Evolutionary conservation across 2,329 filamentous ascomycete species (phyloP).

Genomic region (Raffaelea arxii): DNA sequence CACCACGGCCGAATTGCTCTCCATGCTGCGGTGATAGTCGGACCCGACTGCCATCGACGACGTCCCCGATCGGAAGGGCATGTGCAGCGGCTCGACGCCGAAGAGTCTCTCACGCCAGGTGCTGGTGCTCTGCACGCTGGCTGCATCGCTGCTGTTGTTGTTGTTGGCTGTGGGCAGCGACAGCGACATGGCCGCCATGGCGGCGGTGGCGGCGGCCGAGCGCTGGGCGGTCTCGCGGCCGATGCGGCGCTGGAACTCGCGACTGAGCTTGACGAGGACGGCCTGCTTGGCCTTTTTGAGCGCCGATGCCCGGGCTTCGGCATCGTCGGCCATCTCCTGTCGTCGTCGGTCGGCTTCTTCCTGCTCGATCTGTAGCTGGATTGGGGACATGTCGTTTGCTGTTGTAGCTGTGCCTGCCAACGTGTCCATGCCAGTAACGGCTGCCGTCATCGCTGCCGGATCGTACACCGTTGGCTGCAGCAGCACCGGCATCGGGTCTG

Average conservation of each 20-base stretch:
- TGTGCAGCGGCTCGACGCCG: slow-evolving; percentile 13
- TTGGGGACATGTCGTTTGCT: slow-evolving; percentile 39
- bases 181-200: slow-evolving; percentile 14
- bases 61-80: not conserved
- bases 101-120: slow-evolving; percentile 33
- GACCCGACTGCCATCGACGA: slow-evolving; percentile 1
- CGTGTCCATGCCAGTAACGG: not conserved
- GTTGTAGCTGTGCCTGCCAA: not conserved
- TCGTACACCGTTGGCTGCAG: slow-evolving; percentile 50
- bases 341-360: slow-evolving; percentile 42
- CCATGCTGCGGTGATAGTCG: slow-evolving; percentile 31
- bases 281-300: slow-evolving; percentile 50
- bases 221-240: slow-evolving; percentile 10
- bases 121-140: slow-evolving; percentile 7
- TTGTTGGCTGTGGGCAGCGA: slow-evolving; percentile 14
- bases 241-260: slow-evolving; percentile 32
- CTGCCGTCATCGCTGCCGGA: slow-evolving; percentile 20
- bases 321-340: slow-evolving; percentile 41
- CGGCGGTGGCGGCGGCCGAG: slow-evolving; percentile 3
- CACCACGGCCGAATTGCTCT: slow-evolving; percentile 44
- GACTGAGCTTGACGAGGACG: slow-evolving; percentile 48
- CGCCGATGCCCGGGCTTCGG: slow-evolving; percentile 41
- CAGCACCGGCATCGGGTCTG: slow-evolving; percentile 38
- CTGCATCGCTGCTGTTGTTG: not conserved
- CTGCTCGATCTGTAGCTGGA: slow-evolving; percentile 48